Evolutionary conservation across 2,329 filamentous ascomycete genomes (phyloP), one percentile per base, ranked within the genome.

Genomic region (Fusarium sp.): DNA sequence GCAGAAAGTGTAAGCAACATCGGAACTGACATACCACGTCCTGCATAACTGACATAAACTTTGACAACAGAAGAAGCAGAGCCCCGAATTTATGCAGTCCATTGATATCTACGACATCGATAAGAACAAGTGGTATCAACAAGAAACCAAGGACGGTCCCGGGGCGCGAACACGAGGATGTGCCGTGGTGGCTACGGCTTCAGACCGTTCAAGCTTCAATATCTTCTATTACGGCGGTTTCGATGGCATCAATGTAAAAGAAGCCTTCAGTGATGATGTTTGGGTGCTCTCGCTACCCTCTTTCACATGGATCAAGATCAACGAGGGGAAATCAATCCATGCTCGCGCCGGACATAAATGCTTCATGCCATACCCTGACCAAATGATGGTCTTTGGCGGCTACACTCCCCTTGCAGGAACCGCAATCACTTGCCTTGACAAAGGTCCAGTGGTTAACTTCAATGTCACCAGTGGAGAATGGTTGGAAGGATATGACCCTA

Each of bases 181-280:
- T 75, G 90, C 92, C 6, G 91, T 94, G 0, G 88, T 93, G 3
- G 92, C 88, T n/a, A 83, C 88, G 0, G 90, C 92, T 16, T 83
- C 88, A 46, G 92, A 94, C 75, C 85, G 84, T 34, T 92, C 91
- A 13, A 94, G 90, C 62, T 92, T 91, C 79, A 94, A 94, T 76
- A 90, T 97, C 52, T 94, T 95, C 82, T 93, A 93, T 81, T 96
- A 94, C 73, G 93, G 92, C 18, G 93, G 93, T 0, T 94, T 91
- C 75, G 81, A 88, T 61, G 88, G 87, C 0, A 70, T 89, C 8
- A 61, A 85, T 59, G 29, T 63, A 0, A 54, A 46, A 0, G 63
- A 79, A 1, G 65, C 77, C 18, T 87, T 83, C 69, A 84, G 78
- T 57, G 89, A 94, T 65, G 91, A 93, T 48, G 91, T 95, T 77